Percentiles rank a stretch among this genome's conserved stretches.
Evolutionary conservation across 805 yeast species (phyloP).

Genomic region (Sugiyamaella valdiviana): DNA sequence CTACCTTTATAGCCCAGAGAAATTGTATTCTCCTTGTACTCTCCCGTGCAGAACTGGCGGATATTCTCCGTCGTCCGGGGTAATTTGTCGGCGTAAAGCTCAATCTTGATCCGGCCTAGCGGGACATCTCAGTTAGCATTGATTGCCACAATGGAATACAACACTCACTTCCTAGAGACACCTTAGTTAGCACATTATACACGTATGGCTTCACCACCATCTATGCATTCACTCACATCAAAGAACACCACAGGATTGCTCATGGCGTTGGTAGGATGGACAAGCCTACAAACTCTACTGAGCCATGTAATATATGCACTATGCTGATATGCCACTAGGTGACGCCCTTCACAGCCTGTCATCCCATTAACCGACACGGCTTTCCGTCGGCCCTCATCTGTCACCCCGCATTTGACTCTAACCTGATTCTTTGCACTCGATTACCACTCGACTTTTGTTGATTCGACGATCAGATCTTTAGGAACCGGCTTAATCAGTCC

Average conservation of each 20-base stretch:
- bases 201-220: slow-evolving; percentile 3
- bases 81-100: slow-evolving; percentile 36
- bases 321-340: neutral
- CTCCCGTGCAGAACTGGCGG: slow-evolving; percentile 50
- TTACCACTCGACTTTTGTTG: too few species aligned
- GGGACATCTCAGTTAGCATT: slow-evolving; percentile 22
- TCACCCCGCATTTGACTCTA: too few species aligned
- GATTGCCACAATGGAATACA: neutral
- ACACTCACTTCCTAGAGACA: slow-evolving; percentile 30
- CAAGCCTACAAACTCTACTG: neutral
- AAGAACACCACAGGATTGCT: slow-evolving; percentile 37
- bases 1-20: slow-evolving; percentile 42
- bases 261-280: neutral
- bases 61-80: slow-evolving; percentile 47
- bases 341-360: too few species aligned
- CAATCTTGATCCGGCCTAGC: slow-evolving; percentile 42
- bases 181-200: slow-evolving; percentile 14
- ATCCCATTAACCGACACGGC: neutral
- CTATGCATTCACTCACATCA: slow-evolving; percentile 32
- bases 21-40: slow-evolving; percentile 33
- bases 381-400: too few species aligned
- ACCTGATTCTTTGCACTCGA: too few species aligned
- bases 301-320: neutral
- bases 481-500: too few species aligned
- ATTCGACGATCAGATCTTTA: too few species aligned